Conservation (phyloP, 441 rosid genomes). For the Hura crepitans region DNA sequence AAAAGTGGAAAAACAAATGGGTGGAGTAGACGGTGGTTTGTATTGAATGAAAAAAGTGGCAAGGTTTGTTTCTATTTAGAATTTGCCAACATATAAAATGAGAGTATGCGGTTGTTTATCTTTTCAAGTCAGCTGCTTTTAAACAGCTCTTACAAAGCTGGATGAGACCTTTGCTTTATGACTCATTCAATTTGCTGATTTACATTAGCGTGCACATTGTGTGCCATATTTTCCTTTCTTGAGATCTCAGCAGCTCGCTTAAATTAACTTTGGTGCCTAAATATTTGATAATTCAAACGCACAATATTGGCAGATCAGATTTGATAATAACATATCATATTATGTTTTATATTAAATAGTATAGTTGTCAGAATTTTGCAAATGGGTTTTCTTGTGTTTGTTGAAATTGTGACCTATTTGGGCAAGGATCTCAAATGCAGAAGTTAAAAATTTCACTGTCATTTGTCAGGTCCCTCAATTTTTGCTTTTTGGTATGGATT, state of each 20-base stretch:
- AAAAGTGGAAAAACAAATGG: slow-evolving; percentile 89
- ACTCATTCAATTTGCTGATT: neutral
- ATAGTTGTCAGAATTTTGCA: neutral
- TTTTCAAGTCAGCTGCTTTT: neutral
- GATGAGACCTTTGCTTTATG: neutral
- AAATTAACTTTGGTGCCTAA: neutral
- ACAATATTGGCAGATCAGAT: neutral
- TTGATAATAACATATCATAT: neutral
- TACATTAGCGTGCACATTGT: neutral
- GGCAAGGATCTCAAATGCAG: neutral
- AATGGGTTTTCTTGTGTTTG: slow-evolving; percentile 3
- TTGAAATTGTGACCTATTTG: neutral
- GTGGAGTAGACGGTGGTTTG: slow-evolving; percentile 98
- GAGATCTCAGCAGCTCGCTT: neutral
- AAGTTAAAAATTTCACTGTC: neutral
- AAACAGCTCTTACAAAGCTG: slow-evolving; percentile 1
- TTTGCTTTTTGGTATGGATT: neutral
- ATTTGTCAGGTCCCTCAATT: neutral
- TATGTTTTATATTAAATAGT: neutral
- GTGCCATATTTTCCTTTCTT: neutral
- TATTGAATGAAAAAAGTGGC: slow-evolving; percentile 89
- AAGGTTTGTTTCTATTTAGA: slow-evolving; percentile 50
- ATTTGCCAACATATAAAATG: neutral
- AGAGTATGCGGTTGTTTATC: neutral
- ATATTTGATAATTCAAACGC: neutral